Conservation (phyloP, 768 basidiomycete genomes). For the Ramaria rubella region DNA sequence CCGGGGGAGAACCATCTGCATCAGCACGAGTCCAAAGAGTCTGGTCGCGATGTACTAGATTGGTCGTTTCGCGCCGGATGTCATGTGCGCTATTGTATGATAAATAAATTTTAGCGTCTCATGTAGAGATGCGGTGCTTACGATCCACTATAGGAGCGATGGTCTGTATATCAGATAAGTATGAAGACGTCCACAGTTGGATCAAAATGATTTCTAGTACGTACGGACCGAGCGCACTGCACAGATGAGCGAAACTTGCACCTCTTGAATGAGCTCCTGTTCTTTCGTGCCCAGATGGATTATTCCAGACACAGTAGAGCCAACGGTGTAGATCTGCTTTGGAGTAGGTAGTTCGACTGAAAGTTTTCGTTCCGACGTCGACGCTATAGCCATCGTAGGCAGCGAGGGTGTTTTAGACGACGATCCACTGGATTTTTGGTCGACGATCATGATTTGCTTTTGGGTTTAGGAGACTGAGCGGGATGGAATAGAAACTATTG, state of each 20-base stretch:
- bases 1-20: background rate
- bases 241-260: slow-evolving; percentile 4
- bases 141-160: background rate
- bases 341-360: background rate
- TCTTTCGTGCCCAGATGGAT: slow-evolving; percentile 4
- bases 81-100: background rate
- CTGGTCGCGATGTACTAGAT: background rate
- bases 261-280: background rate
- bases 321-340: slow-evolving; percentile 3
- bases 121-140: background rate
- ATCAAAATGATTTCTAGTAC: background rate
- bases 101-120: background rate
- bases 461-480: no score
- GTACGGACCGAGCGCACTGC: background rate
- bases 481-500: no score
- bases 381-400: no score
- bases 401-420: no score
- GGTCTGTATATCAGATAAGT: background rate
- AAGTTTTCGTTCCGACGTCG: background rate
- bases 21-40: background rate
- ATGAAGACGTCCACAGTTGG: no score
- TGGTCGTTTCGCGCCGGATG: background rate
- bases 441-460: no score
- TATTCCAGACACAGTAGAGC: slow-evolving; percentile 1
- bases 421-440: no score